Base-by-base conservation (phyloP, 1,284 basidiomycete species). In the Pseudozyma sp. region DNA sequence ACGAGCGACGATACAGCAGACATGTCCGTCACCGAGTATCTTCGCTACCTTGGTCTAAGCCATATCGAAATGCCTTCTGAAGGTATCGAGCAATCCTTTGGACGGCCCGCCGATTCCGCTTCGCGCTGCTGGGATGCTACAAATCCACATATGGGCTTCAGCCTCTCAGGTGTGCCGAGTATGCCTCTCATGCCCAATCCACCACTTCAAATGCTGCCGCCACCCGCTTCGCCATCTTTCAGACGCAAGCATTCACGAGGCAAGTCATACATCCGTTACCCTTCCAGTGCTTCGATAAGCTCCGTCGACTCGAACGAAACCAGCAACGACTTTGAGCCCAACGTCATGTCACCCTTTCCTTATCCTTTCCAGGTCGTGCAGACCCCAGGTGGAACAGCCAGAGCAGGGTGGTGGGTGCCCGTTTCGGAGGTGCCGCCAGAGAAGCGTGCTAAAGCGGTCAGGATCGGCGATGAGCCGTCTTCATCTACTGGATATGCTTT, bases 351-450 rank as follows among this genome's bases (percentile, higher is more conserved):
- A 34, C 72, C 70, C 14, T 68, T 77, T 36, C 73, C 76, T 0
- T 80, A 78, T 45, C 78, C 79, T 0, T 79, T 81, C 52, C 77
- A 79, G 35, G 77, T 81, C 21, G 77, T 81, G 1, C 79, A 79
- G 52, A 81, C 79, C 0, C 79, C 79, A 12, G 77, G 77, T 10
- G 79, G 79, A 35, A 81, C 79, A 1, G 77, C 77, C 1, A 57
- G 75, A 45, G 75, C 79, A 5, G 79, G 77, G 9, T 81, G 77
- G 77, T 81, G 79, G 79, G 65, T 81, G n/a, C 77, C 77, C 13
- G 61, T 71, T 1, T 71, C 69, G 12, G 69, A 78, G 18, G 69
- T 78, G 10, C 35, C 67, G 18, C 56, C 68, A 18, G 69, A 78
- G 31, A 65, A 62, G 40, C 43, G 65, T 45, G 72, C 71, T 12